Conservation (phyloP, 2,329 filamentous ascomycete species). For the Periglandula ipomoeae region DNA sequence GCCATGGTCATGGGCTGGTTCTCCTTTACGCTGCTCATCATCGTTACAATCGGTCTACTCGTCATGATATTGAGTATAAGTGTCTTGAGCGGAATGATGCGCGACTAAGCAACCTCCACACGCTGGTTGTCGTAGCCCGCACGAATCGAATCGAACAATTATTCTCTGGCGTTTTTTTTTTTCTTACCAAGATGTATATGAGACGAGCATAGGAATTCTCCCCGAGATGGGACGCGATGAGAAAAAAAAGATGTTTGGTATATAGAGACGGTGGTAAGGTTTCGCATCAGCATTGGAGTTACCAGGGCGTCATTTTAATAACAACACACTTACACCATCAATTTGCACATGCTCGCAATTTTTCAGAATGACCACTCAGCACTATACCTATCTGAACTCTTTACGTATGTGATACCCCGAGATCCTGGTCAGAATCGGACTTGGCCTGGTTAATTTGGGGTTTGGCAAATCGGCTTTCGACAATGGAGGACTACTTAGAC, state of each 20-base stretch:
- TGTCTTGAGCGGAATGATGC: constrained; percentile 55
- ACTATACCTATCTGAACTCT: neutral
- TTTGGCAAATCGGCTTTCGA: too few species aligned
- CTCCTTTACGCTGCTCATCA: constrained; percentile 82
- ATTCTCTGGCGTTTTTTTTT: neutral
- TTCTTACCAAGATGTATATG: constrained; percentile 3
- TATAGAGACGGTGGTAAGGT: constrained; percentile 4
- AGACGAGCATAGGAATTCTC: constrained; percentile 12
- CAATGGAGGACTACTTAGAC: neutral
- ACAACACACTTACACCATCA: constrained; percentile 25
- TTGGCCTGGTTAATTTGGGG: too few species aligned
- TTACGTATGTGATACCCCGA: too few species aligned
- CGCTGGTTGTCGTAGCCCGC: neutral
- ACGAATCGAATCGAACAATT: neutral
- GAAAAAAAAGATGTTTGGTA: constrained; percentile 8
- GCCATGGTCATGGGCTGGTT: constrained; percentile 99
- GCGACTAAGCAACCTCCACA: constrained; percentile 6
- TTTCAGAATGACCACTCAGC: neutral
- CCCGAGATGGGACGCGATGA: constrained; percentile 11
- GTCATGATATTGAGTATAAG: constrained; percentile 95
- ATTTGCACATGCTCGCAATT: neutral
- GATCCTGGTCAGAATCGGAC: too few species aligned
- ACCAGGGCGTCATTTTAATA: constrained; percentile 27
- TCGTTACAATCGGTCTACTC: constrained; percentile 88
- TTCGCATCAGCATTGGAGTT: constrained; percentile 27